A percentile compares a stretch with the other conserved stretches of the same genome.
Evolutionary conservation across 2,329 filamentous ascomycete genomes (phyloP).

Genomic region (Harringtonia aguacate): DNA sequence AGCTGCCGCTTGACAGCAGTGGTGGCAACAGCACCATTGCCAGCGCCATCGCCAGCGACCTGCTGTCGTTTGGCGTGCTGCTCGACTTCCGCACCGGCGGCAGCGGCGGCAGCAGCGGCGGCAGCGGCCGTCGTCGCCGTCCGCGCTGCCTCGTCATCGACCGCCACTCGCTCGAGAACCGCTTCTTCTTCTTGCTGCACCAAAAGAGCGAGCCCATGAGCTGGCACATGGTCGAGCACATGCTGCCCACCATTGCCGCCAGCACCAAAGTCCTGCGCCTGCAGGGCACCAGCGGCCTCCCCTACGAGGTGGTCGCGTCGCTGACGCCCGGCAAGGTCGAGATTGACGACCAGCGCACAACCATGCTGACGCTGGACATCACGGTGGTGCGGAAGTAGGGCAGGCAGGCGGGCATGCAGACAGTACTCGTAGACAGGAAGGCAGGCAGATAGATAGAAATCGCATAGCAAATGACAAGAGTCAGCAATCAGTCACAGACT

Average conservation of each 20-base stretch:
- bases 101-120: neutral
- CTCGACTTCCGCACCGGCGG: constrained; percentile 4
- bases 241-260: constrained; percentile 1
- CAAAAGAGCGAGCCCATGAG: constrained; percentile 1
- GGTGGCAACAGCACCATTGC: too few relatives aligned
- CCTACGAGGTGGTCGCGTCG: constrained; percentile 6
- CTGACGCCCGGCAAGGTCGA: neutral
- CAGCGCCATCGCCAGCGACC: too few relatives aligned
- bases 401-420: neutral
- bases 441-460: too few relatives aligned
- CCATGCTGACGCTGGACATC: constrained; percentile 7
- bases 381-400: neutral
- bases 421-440: neutral
- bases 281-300: neutral
- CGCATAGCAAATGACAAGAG: too few relatives aligned
- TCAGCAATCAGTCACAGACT: too few relatives aligned
- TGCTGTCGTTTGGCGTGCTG: constrained; percentile 6
- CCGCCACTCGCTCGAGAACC: constrained; percentile 2
- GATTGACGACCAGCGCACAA: constrained; percentile 2
- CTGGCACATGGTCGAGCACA: constrained; percentile 5
- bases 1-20: too few relatives aligned
- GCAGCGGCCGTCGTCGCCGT: neutral
- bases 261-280: constrained; percentile 3
- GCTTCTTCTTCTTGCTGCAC: constrained; percentile 2
- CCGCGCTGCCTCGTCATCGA: constrained; percentile 6